Evolutionary conservation across 305 asterid genomes (phyloP), one percentile per base, ranked within the genome.

Genomic region (Fraxinus floribunda): DNA sequence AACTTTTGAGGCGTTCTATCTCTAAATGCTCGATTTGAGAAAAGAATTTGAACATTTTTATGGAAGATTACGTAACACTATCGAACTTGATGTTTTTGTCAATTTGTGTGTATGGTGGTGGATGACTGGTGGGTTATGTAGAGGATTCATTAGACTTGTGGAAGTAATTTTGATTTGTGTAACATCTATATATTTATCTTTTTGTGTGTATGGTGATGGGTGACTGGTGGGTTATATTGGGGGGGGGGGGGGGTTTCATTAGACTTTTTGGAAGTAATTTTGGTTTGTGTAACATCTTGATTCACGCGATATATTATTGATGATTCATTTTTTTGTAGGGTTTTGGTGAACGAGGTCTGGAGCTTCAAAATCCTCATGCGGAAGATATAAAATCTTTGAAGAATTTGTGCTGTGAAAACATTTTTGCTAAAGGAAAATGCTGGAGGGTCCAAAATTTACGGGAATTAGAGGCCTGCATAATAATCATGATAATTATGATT

Each of bases 371-470:
- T 88, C 81, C 90, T 88, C 83, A 87, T 90, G 91, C 90, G 77
- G 91, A 89, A 86, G 87, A 70, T 72, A 79, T 86, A 84, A 81
- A 79, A 35, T 75, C 22, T 84, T 41, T 72, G 57, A 79, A 83
- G 88, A 62, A 78, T 82, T 71, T 79, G 84, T 66, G 86, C 75
- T 77, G 81, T n/a, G 44, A 78, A 44, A 30, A 26, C 64, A 83
- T 66, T 82, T 83, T 34, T 79, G 18, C 81, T 79, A 81, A 13
- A 78, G 75, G 79, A 92, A 89, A 85, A 94, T 95, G 98, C 87
- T 92, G 95, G 99, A 95, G 90, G 95, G 88, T 89, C 94, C 97
- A 1, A 95, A 94, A 79, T 94, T 94, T 86, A 84, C 92, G 0
- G 98, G 99, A 82, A 91, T 95, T 73, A 94, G 91, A 78, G 97